A percentile compares a stretch with the other conserved stretches of the same genome.
phyloP scores from a whole-genome alignment of 495 filamentous ascomycete species.

The Parathielavia appendiculata region DNA sequence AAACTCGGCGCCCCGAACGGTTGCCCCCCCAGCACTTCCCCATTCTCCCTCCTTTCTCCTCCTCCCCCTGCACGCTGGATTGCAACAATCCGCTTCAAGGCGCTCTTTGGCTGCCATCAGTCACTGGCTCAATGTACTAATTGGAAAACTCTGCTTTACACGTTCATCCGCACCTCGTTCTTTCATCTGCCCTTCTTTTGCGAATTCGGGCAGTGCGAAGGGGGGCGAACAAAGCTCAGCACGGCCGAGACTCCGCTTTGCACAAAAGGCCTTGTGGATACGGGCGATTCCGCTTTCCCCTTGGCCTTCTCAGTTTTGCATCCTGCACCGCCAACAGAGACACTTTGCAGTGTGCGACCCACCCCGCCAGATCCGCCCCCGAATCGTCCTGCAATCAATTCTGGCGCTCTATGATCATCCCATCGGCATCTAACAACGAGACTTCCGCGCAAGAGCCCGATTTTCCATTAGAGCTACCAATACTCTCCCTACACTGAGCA shows the following conservation, averaged over 20 bases:
- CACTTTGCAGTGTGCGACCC: constrained; percentile 6
- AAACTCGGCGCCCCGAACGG: constrained; percentile 21
- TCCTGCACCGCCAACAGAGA: constrained; percentile 7
- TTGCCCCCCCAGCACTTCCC: constrained; percentile 16
- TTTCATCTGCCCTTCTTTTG: neutral
- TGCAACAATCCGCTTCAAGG: constrained; percentile 4
- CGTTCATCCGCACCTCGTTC: neutral
- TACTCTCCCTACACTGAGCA: neutral
- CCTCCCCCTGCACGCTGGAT: constrained; percentile 8
- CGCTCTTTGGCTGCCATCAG: neutral
- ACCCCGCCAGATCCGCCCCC: constrained; percentile 7
- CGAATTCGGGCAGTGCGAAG: neutral
- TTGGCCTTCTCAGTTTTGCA: constrained; percentile 4
- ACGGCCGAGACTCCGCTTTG: constrained; percentile 10
- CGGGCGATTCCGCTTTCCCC: constrained; percentile 13
- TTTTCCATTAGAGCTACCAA: neutral
- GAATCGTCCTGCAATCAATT: neutral
- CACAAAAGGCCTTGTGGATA: neutral
- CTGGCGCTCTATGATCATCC: neutral
- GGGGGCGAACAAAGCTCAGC: constrained; percentile 10
- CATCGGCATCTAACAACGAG: neutral
- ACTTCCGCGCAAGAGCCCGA: neutral
- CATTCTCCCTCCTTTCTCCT: constrained; percentile 11
- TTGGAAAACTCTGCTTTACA: neutral
- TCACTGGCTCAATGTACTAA: neutral